Evolutionary conservation across 306 rosid species (phyloP), one percentile per base, ranked within the genome.

Genomic region (Begonia loranthoides): DNA sequence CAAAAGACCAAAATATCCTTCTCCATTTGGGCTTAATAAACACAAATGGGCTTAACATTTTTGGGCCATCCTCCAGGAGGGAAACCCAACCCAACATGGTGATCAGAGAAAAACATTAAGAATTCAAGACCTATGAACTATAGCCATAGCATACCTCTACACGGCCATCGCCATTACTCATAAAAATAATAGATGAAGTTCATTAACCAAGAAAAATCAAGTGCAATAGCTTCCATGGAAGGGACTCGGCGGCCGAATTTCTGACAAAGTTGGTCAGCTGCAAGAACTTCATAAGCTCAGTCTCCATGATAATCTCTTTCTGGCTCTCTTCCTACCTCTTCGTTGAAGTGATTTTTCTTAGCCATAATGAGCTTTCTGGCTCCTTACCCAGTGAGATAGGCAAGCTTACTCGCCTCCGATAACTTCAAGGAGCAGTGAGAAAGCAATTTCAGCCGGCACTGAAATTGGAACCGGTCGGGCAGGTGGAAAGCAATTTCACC

Each of bases 171-270:
- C n/a, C n/a, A n/a, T n/a, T n/a, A n/a, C n/a, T n/a, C n/a, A n/a
- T n/a, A n/a, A n/a, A n/a, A n/a, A n/a, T n/a, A n/a, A n/a, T n/a
- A n/a, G n/a, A n/a, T n/a, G n/a, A n/a, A n/a, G n/a, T n/a, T n/a
- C n/a, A n/a, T n/a, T n/a, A n/a, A n/a, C n/a, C n/a, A n/a, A n/a
- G n/a, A n/a, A n/a, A n/a, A n/a, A n/a, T n/a, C n/a, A n/a, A n/a
- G n/a, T n/a, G n/a, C n/a, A n/a, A n/a, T n/a, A 14, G n/a, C n/a
- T n/a, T n/a, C n/a, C n/a, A n/a, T n/a, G n/a, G n/a, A n/a, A n/a
- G n/a, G n/a, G n/a, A n/a, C 76, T 90, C 4, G 85, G 87, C 2
- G 97, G 97, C 0, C 13, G 63, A 43, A 85, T 90, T 65, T 82
- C 95, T 0, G 81, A 85, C 63, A 76, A 74, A 59, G 80, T 90